Conservation (phyloP, 1,284 basidiomycete species). For the Trichosporon sp. region DNA sequence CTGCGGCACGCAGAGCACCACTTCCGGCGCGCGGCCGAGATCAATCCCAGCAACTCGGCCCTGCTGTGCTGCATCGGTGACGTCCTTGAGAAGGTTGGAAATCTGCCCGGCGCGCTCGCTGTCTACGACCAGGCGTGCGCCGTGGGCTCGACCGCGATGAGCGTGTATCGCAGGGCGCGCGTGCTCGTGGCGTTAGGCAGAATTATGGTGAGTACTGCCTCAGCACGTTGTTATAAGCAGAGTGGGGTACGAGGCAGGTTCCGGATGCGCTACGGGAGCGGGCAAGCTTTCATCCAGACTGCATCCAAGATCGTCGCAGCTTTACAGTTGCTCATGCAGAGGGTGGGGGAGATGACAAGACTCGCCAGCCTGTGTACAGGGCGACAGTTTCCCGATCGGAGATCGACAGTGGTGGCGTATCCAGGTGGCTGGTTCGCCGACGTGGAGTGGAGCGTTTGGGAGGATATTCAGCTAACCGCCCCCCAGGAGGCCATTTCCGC, state of each 20-base stretch:
- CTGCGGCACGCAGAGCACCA: slow-evolving; percentile 88
- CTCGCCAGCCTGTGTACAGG: background rate
- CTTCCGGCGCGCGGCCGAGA: slow-evolving; percentile 82
- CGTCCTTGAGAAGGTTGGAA: slow-evolving; percentile 80
- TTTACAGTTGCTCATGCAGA: background rate
- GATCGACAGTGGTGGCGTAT: background rate
- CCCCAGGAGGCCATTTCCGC: slow-evolving; percentile 73
- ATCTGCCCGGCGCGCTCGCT: slow-evolving; percentile 70
- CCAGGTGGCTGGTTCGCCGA: background rate
- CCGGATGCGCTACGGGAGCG: background rate
- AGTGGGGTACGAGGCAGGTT: background rate
- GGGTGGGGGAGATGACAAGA: background rate
- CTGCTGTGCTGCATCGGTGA: slow-evolving; percentile 85
- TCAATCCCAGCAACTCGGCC: slow-evolving; percentile 88
- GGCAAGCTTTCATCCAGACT: background rate
- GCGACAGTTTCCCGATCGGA: background rate
- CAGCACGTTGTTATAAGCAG: background rate
- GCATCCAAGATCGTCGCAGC: background rate
- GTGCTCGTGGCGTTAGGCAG: slow-evolving; percentile 78
- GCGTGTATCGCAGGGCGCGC: slow-evolving; percentile 85
- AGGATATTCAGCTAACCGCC: background rate
- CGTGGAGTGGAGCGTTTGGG: background rate
- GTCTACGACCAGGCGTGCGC: slow-evolving; percentile 75
- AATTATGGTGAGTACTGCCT: slow-evolving; percentile 68
- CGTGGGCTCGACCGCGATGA: slow-evolving; percentile 67